Percentiles rank a stretch among this genome's conserved stretches.
Conservation (phyloP, 2,329 filamentous ascomycete species). For the Boeremia exigua region DNA sequence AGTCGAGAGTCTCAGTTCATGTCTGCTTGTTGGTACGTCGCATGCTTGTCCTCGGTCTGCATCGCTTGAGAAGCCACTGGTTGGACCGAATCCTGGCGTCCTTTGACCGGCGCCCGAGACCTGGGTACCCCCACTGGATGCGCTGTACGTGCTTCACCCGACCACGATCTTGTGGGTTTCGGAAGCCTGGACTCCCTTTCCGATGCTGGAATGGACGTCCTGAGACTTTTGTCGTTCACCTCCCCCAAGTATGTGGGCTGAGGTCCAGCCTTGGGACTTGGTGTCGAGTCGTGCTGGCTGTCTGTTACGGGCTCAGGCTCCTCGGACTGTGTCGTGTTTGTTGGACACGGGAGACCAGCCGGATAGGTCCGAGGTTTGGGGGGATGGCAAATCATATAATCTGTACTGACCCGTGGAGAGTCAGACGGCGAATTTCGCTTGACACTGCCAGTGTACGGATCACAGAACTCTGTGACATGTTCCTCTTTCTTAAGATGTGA, state of each 20-base stretch:
- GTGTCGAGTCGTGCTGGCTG: neutral
- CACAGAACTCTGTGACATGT: neutral
- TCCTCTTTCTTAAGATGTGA: neutral
- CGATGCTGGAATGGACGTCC: neutral
- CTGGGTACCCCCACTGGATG: neutral
- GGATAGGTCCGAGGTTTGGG: neutral
- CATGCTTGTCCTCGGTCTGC: neutral
- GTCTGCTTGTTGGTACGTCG: neutral
- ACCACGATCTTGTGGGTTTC: neutral
- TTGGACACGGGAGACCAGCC: neutral
- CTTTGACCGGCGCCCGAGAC: neutral
- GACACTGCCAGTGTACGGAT: neutral
- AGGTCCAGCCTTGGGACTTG: neutral
- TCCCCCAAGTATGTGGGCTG: too few species aligned
- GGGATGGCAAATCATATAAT: neutral
- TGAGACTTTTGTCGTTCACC: neutral
- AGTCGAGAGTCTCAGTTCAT: neutral
- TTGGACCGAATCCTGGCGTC: slow-evolving; percentile 5
- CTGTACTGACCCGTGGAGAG: neutral
- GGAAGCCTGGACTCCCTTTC: neutral
- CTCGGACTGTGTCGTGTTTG: neutral
- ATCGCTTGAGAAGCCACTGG: neutral
- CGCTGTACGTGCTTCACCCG: neutral
- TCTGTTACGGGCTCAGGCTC: neutral
- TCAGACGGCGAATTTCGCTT: neutral